These are phyloP conservation scores for Coemansia javaensis DNA, from an alignment of 192 early-diverging fungal species.

Conservation along the genomic window DNA sequence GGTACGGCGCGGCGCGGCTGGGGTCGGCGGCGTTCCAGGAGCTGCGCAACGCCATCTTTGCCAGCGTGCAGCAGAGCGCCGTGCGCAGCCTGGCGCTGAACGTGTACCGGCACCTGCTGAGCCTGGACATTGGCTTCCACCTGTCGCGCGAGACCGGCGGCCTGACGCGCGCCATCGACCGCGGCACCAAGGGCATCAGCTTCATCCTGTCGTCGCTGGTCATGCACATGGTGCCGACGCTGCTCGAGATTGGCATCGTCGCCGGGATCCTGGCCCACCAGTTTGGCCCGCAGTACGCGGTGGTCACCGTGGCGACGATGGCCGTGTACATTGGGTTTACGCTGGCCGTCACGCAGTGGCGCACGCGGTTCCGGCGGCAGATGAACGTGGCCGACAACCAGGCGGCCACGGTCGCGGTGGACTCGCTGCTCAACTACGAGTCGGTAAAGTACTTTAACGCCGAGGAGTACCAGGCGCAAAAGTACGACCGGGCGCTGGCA, in stretches of 20 bases:
- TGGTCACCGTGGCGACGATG: slow-evolving; percentile 65
- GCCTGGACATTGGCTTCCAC: slow-evolving; percentile 89
- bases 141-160: slow-evolving; percentile 93
- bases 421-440: slow-evolving; percentile 97
- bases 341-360: slow-evolving; percentile 85
- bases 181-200: slow-evolving; percentile 93
- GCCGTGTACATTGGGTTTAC: slow-evolving; percentile 80
- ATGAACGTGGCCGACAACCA: slow-evolving; percentile 96
- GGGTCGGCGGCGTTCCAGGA: slow-evolving; percentile 80
- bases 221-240: slow-evolving; percentile 92
- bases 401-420: slow-evolving; percentile 89
- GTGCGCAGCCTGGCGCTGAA: slow-evolving; percentile 80
- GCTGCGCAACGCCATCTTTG: slow-evolving; percentile 90
- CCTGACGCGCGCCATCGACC: slow-evolving; percentile 92
- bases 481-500: slow-evolving; percentile 80
- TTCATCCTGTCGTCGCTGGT: slow-evolving; percentile 93
- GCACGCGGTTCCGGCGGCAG: slow-evolving; percentile 73
- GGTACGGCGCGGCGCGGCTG: slow-evolving; percentile 88
- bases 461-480: slow-evolving; percentile 82
- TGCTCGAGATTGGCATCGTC: slow-evolving; percentile 92
- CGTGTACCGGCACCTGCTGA: slow-evolving; percentile 87
- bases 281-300: slow-evolving; percentile 59
- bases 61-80: slow-evolving; percentile 88
- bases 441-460: slow-evolving; percentile 97
- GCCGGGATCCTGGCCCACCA: slow-evolving; percentile 74